Conservation (phyloP, 768 basidiomycete genomes). For the Boletus vinaceobasis region DNA sequence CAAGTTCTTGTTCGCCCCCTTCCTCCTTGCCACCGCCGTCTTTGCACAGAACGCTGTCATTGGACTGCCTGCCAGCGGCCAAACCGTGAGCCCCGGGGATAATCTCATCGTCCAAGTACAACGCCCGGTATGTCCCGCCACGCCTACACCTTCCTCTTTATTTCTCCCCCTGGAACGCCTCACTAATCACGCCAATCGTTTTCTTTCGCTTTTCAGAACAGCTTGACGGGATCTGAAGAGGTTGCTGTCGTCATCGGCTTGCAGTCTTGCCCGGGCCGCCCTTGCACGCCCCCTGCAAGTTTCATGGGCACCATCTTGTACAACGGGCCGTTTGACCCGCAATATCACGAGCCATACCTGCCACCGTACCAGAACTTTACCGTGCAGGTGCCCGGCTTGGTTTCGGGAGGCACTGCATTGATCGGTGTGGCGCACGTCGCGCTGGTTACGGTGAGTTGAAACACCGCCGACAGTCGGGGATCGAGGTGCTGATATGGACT, state of each 20-base stretch:
- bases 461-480: background rate
- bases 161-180: too few relatives aligned
- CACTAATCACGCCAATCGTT: background rate
- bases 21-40: constrained; percentile 32
- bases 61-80: constrained; percentile 32
- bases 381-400: constrained; percentile 35
- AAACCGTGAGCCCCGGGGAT: constrained; percentile 36
- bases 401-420: constrained; percentile 31
- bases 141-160: background rate
- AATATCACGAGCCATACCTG: constrained; percentile 27
- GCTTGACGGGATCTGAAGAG: constrained; percentile 39
- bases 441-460: constrained; percentile 39
- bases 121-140: constrained; percentile 38
- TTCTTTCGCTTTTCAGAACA: constrained; percentile 24
- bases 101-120: constrained; percentile 44
- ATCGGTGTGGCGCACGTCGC: constrained; percentile 37
- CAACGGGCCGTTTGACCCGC: constrained; percentile 42
- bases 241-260: constrained; percentile 46
- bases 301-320: constrained; percentile 45
- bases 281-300: constrained; percentile 25
- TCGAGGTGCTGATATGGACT: background rate
- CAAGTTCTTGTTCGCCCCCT: constrained; percentile 10
- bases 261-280: constrained; percentile 33
- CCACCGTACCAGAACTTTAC: constrained; percentile 46
- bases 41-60: constrained; percentile 43